Evolutionary conservation across 257 asterid species (phyloP).

Genomic region (Catharanthus roseus): DNA sequence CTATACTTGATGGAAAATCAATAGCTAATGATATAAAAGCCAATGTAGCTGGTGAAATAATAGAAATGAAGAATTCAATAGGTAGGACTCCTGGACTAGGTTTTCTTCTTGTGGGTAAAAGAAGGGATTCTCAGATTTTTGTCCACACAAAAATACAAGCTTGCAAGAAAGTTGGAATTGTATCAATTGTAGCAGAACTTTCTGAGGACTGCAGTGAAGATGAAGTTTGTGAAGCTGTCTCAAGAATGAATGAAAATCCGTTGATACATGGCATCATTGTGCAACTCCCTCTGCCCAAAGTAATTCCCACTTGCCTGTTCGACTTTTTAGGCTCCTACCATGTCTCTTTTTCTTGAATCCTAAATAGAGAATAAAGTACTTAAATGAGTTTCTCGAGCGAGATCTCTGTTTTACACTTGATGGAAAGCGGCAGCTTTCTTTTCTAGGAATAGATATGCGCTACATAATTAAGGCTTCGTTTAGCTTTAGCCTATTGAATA

Average conservation of each 20-base stretch:
- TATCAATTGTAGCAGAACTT: slow-evolving; percentile 18
- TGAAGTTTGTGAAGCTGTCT: slow-evolving; percentile 19
- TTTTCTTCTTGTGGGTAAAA: slow-evolving; percentile 22
- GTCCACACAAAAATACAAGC: slow-evolving; percentile 23
- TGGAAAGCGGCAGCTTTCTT: not conserved
- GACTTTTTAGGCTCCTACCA: not conserved
- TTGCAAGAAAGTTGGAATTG: slow-evolving; percentile 19
- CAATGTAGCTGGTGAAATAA: slow-evolving; percentile 20
- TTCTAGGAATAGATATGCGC: not conserved
- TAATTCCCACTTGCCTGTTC: slow-evolving; percentile 7
- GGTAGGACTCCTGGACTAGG: slow-evolving; percentile 22
- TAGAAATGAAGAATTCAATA: slow-evolving; percentile 17
- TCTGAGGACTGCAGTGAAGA: slow-evolving; percentile 20
- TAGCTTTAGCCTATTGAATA: no score
- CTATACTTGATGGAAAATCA: slow-evolving; percentile 15
- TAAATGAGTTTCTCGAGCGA: not conserved
- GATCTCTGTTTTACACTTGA: not conserved
- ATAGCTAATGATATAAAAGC: slow-evolving; percentile 20
- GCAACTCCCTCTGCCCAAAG: slow-evolving; percentile 32
- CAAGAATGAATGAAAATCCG: slow-evolving; percentile 21
- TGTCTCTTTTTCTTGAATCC: not conserved
- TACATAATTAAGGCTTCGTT: not conserved
- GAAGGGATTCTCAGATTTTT: slow-evolving; percentile 23
- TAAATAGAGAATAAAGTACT: not conserved
- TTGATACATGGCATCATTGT: slow-evolving; percentile 21